These are phyloP conservation scores for Pichia membranifaciens DNA, from an alignment of 805 yeast genomes.

Conservation along the genomic window DNA sequence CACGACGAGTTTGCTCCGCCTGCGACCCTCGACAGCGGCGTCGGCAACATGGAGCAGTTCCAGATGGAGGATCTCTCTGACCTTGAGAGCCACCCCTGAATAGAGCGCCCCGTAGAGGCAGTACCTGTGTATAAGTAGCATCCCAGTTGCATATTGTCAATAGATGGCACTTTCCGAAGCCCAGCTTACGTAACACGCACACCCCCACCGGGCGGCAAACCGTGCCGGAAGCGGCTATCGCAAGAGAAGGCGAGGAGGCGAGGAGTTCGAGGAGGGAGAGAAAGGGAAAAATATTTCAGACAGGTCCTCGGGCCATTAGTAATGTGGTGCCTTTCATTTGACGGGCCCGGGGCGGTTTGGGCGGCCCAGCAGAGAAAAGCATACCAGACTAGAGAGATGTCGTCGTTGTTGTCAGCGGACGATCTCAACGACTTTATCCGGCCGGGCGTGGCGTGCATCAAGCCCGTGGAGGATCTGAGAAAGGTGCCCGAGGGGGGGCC, in stretches of 20 bases:
- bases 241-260: not conserved
- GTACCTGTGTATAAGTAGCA: no score
- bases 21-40: not conserved
- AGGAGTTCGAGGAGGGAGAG: no score
- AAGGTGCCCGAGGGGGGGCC: constrained; percentile 9
- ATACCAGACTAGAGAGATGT: constrained; percentile 43
- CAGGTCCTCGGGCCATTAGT: not conserved
- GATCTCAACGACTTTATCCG: constrained; percentile 91
- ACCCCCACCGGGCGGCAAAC: no score
- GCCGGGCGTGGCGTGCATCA: constrained; percentile 92
- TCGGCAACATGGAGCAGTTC: constrained; percentile 5
- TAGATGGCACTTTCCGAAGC: no score
- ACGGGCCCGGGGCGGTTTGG: not conserved
- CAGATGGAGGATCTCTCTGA: constrained; percentile 16
- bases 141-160: no score
- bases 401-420: constrained; percentile 81
- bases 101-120: not conserved
- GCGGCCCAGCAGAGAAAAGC: no score
- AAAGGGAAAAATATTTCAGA: not conserved
- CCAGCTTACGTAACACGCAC: no score
- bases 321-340: not conserved
- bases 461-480: constrained; percentile 56
- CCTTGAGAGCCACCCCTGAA: constrained; percentile 14
- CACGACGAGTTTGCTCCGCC: not conserved
- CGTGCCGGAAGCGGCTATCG: not conserved